These are phyloP conservation scores for Apiotrichum laibachii DNA, from an alignment of 1,284 basidiomycete species.

Conservation along the genomic window DNA sequence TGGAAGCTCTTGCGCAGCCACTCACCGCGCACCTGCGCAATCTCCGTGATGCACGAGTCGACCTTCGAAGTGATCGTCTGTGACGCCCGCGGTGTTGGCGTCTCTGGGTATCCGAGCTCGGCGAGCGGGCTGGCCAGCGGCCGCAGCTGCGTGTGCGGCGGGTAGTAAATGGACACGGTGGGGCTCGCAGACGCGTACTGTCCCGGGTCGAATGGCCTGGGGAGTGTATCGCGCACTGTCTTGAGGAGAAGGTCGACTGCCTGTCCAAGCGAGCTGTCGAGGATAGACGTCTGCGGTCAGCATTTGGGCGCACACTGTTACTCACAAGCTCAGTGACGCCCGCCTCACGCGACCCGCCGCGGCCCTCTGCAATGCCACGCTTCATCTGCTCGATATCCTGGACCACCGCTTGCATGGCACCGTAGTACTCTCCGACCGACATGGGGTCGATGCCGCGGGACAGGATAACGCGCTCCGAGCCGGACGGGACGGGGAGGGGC, in stretches of 20 bases:
- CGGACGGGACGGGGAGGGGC: conserved; percentile 7
- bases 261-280: conserved; percentile 41
- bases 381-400: conserved; percentile 48
- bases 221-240: conserved; percentile 24
- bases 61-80: conserved; percentile 29
- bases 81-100: conserved; percentile 29
- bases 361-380: conserved; percentile 40
- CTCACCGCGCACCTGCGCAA: conserved; percentile 34
- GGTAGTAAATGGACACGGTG: conserved; percentile 35
- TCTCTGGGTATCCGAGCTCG: conserved; percentile 23
- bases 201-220: conserved; percentile 14
- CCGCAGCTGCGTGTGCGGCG: conserved; percentile 28
- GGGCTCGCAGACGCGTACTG: conserved; percentile 27
- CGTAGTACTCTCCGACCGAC: conserved; percentile 41
- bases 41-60: conserved; percentile 26
- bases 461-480: conserved; percentile 38
- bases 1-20: conserved; percentile 34
- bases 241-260: conserved; percentile 39
- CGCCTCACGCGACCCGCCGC: conserved; percentile 44
- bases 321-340: conserved; percentile 45
- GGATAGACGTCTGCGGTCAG: conserved; percentile 31
- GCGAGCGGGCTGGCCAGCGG: conserved; percentile 26
- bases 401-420: conserved; percentile 41
- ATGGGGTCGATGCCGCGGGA: conserved; percentile 42
- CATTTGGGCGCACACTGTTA: not conserved